Base-by-base conservation (phyloP, 1,139 yeast species). In the Debaryomyces subglobosus region DNA sequence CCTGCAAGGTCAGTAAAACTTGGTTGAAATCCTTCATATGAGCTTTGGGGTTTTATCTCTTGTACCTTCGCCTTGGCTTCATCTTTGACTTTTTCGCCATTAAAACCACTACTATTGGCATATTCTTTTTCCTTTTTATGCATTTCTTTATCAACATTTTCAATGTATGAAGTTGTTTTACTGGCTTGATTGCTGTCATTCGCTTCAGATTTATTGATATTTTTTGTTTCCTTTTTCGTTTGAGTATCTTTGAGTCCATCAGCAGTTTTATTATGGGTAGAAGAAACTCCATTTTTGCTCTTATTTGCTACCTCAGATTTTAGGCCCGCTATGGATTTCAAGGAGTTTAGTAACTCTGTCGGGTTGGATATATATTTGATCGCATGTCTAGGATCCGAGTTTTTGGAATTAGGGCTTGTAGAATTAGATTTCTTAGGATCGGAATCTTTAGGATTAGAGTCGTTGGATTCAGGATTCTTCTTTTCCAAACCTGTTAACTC, bases 11-110 rank as follows among this genome's bases (percentile, higher is more conserved):
- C 50, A 25, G 33, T 27, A 15, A 48, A 41, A 15, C 43, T 47
- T 7, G 43, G 40, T 18, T 44, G 45, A 16, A 48, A 20, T 4
- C 35, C 27, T 49, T 51, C 51, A 21, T 7, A 3, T 1, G 23
- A 15, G 12, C 5, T 9, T 12, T 35, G 20, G 20, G 38, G 8
- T 20, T 18, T 36, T 30, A 39, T 49, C 49, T 10, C 54, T 56
- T 2, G 21, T 9, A 5, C 53, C 51, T 30, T 49, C 38, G 2
- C 32, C 12, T 32, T 15, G 43, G 21, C 43, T 45, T 8, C 48
- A 48, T 18, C 9, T 48, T 43, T 40, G 3, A 13, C 18, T 8
- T 16, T n/a, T 30, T 8, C 15, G 10, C 18, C 18, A 12, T 35
- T 35, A 29, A 29, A 20, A 3, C 5, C 9, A 5, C 12, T 8